Evolutionary conservation across 2,329 filamentous ascomycete species (phyloP).

Genomic region (Fusarium caatingaense): DNA sequence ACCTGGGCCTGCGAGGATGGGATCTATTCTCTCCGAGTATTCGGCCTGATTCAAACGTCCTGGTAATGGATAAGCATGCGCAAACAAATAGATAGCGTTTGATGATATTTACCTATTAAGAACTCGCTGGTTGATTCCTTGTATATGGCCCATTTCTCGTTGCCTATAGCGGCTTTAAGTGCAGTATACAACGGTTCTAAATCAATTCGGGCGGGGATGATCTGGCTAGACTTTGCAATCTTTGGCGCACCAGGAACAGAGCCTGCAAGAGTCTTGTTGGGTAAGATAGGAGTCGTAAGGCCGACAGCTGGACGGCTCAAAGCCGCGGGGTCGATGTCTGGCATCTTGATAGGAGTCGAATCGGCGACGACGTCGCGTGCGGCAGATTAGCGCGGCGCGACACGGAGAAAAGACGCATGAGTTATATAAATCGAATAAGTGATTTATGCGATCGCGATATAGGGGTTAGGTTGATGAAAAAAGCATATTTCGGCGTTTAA

Average conservation of each 20-base stretch:
- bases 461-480: conserved; percentile 58
- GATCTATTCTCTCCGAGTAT: conserved; percentile 68
- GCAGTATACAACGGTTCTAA: conserved; percentile 72
- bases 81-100: not conserved
- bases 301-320: conserved; percentile 70
- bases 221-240: conserved; percentile 68
- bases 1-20: conserved; percentile 68
- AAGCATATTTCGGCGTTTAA: conserved; percentile 54
- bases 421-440: conserved; percentile 54
- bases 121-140: conserved; percentile 73
- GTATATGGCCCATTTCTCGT: conserved; percentile 72
- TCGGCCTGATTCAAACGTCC: conserved; percentile 73
- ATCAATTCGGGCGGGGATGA: conserved; percentile 74
- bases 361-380: conserved; percentile 59
- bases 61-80: conserved; percentile 52
- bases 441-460: conserved; percentile 57
- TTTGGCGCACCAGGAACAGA: conserved; percentile 63
- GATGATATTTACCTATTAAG: conserved; percentile 63
- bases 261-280: conserved; percentile 67
- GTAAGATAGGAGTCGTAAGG: conserved; percentile 69
- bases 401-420: conserved; percentile 57
- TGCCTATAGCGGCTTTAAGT: conserved; percentile 68
- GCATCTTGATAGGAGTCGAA: conserved; percentile 60
- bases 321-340: conserved; percentile 77
- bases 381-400: conserved; percentile 59